Base-by-base conservation (phyloP, 108 stramenopile species). In the Chaetoceros muelleri region DNA sequence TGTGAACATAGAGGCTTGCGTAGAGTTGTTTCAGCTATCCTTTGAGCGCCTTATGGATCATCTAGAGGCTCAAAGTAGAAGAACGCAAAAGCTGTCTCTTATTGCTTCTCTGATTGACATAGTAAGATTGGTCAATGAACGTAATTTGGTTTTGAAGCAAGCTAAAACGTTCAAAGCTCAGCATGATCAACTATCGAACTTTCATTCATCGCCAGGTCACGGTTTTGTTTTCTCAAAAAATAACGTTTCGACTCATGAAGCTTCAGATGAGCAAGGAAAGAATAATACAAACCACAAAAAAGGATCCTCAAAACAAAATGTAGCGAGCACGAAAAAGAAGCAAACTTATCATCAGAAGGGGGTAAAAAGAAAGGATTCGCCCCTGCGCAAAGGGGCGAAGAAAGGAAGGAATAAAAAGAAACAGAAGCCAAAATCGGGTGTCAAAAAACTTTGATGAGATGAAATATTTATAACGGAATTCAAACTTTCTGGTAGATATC, bases 321-420 rank as follows among this genome's bases (percentile, higher is more conserved):
- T n/a, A n/a, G n/a, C n/a, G n/a, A n/a, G n/a, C n/a, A n/a, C n/a
- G n/a, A n/a, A n/a, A n/a, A n/a, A n/a, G n/a, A n/a, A n/a, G n/a
- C n/a, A n/a, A n/a, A n/a, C n/a, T n/a, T n/a, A n/a, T n/a, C n/a
- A n/a, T n/a, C n/a, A n/a, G n/a, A n/a, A n/a, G n/a, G n/a, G 56
- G 59, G 31, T 30, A 19, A 50, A 61, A 10, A 52, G 27, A 29
- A 53, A 65, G 13, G 30, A 30, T n/a, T 67, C 68, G 20, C 16
- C 60, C 13, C 30, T 69, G 3, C 58, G 55, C 27, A 53, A 68
- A 18, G 59, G 52, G 2, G 47, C 57, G 57, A 73, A 73, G 24
- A 68, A 69, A 29, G 58, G 67, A 46, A 73, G 55, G 48, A 73
- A 69, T 23, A 73, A 73, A 44, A 69, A 69, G 48, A 65, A 69